These are phyloP conservation scores for Fusarium metavorans DNA, from an alignment of 2,329 filamentous ascomycete genomes.

Conservation along the genomic window DNA sequence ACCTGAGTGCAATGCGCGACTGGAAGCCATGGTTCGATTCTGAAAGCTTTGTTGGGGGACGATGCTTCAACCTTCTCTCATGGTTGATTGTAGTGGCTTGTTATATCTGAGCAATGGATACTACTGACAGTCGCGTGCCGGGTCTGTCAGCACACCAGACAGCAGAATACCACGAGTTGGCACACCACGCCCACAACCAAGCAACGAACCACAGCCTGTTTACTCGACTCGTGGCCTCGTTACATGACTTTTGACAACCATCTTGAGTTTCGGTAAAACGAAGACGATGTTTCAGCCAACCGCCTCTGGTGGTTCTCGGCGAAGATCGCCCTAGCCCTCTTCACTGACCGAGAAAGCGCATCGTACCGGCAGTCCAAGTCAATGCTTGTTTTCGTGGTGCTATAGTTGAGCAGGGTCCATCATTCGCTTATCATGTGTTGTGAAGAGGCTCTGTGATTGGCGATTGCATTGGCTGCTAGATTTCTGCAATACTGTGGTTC, in stretches of 20 bases:
- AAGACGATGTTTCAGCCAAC: not conserved
- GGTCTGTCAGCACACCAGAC: slow-evolving; percentile 3
- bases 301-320: not conserved
- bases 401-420: not conserved
- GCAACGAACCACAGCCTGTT: slow-evolving; percentile 1
- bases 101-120: not conserved
- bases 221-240: not conserved
- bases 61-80: slow-evolving; percentile 56
- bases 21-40: slow-evolving; percentile 74
- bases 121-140: slow-evolving; percentile 1
- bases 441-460: slow-evolving; percentile 15
- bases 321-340: slow-evolving; percentile 14
- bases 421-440: slow-evolving; percentile 13
- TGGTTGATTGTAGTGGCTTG: not conserved
- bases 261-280: not conserved
- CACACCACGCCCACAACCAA: not conserved
- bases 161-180: not conserved
- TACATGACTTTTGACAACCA: not conserved
- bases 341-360: slow-evolving; percentile 23
- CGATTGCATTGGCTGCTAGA: not conserved
- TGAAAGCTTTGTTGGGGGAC: slow-evolving; percentile 83
- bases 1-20: slow-evolving; percentile 94
- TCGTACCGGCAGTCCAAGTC: not conserved
- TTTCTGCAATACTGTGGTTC: not conserved
- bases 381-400: not conserved